A percentile compares a stretch with the other conserved stretches of the same genome.
Evolutionary conservation across 352 stramenopile species (phyloP).

Genomic region (Globisporangium viniferum): DNA sequence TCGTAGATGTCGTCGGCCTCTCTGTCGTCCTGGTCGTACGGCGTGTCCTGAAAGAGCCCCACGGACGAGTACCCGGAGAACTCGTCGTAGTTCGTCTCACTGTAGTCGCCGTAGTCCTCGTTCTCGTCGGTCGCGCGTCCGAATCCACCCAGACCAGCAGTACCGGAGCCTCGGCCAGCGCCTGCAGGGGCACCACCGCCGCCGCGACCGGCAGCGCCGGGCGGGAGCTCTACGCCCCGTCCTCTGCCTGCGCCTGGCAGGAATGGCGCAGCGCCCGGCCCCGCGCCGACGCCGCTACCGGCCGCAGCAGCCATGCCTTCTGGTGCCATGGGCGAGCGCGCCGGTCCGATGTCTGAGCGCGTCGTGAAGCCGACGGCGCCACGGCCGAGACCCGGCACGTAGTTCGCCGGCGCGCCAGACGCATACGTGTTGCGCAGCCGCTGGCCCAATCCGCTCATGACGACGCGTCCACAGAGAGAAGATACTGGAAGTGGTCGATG

Average conservation of each 20-base stretch:
- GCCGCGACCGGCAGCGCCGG: slow-evolving; percentile 14
- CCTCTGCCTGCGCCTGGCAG: slow-evolving; percentile 88
- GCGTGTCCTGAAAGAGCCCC: slow-evolving; percentile 88
- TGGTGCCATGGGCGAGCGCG: slow-evolving; percentile 39
- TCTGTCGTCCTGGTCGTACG: slow-evolving; percentile 96
- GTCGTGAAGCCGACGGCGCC: slow-evolving; percentile 97
- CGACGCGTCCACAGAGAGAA: background rate
- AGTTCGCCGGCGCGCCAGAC: slow-evolving; percentile 91
- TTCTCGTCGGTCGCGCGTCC: slow-evolving; percentile 84
- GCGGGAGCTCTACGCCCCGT: slow-evolving; percentile 40
- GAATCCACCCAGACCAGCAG: slow-evolving; percentile 78
- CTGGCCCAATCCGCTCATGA: slow-evolving; percentile 78
- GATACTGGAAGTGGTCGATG: too few relatives aligned
- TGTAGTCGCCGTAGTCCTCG: slow-evolving; percentile 88
- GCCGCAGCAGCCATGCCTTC: slow-evolving; percentile 1
- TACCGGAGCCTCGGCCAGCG: slow-evolving; percentile 71
- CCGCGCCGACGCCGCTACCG: background rate
- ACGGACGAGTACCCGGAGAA: slow-evolving; percentile 86
- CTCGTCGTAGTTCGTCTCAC: slow-evolving; percentile 91
- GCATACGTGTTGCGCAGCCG: slow-evolving; percentile 77
- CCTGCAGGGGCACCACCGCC: slow-evolving; percentile 18
- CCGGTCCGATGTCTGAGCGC: slow-evolving; percentile 95
- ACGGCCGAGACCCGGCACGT: slow-evolving; percentile 94
- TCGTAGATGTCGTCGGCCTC: slow-evolving; percentile 97
- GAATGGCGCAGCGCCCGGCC: slow-evolving; percentile 42